These are phyloP conservation scores for Drosera spatulata DNA, from an alignment of 179 eudicot species.

Conservation along the genomic window DNA sequence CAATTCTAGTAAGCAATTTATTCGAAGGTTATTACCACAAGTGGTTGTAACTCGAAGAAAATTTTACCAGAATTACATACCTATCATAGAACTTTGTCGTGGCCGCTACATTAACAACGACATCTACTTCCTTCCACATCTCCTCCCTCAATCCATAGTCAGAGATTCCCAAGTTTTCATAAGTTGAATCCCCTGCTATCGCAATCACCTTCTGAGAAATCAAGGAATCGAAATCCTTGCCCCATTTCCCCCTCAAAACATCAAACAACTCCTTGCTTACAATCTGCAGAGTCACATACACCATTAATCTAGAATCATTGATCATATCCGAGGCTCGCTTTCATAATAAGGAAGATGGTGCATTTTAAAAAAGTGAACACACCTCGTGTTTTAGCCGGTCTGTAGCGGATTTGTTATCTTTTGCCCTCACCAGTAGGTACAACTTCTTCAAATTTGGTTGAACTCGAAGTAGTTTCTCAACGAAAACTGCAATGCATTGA, in stretches of 20 bases:
- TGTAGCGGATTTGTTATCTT: not conserved
- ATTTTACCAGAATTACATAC: constrained; percentile 11
- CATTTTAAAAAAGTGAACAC: not conserved
- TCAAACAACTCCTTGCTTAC: constrained; percentile 46
- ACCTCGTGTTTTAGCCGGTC: constrained; percentile 4
- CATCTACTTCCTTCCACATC: constrained; percentile 35
- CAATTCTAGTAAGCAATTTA: too few relatives aligned
- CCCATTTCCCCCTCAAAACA: constrained; percentile 30
- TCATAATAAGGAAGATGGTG: not conserved
- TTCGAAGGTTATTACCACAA: too few relatives aligned
- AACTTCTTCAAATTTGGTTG: constrained; percentile 9
- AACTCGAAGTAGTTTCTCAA: constrained; percentile 6
- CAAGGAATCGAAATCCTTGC: constrained; percentile 23
- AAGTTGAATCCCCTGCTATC: constrained; percentile 44
- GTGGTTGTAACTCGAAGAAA: too few relatives aligned
- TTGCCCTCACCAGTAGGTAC: constrained; percentile 4
- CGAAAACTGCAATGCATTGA: not conserved
- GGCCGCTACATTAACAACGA: constrained; percentile 51
- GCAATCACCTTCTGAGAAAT: constrained; percentile 31
- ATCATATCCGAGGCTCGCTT: not conserved
- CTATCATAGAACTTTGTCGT: constrained; percentile 51
- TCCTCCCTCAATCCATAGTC: constrained; percentile 19
- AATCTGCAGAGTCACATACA: constrained; percentile 15
- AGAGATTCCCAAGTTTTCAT: constrained; percentile 35
- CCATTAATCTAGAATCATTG: too few relatives aligned